Evolutionary conservation across 139 green algal genomes (phyloP).

Genomic region (Chlamydomonas sp.): DNA sequence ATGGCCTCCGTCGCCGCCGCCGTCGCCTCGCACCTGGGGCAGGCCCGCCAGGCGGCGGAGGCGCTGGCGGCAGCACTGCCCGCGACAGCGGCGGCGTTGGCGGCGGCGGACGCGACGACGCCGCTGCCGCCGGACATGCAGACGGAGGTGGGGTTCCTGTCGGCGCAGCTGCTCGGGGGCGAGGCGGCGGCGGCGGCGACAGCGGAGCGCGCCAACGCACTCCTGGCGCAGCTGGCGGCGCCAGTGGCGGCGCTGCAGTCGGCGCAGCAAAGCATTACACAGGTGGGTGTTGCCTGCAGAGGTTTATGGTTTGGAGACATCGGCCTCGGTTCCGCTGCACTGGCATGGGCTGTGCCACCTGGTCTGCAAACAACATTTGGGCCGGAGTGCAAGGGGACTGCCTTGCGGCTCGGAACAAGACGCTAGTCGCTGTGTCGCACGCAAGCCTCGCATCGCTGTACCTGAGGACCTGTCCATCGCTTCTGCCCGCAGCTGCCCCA

Average conservation of each 20-base stretch:
- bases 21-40: constrained; percentile 6
- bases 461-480: not conserved
- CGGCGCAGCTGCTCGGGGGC: constrained; percentile 26
- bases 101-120: constrained; percentile 11
- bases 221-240: constrained; percentile 41
- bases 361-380: too few species aligned
- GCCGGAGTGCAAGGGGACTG: too few species aligned
- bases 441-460: not conserved
- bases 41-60: constrained; percentile 26
- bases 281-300: constrained; percentile 17
- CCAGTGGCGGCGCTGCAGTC: constrained; percentile 31
- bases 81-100: constrained; percentile 16
- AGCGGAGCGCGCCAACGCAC: not conserved
- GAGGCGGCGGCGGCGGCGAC: constrained; percentile 15
- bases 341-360: too few species aligned
- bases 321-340: too few species aligned
- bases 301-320: not conserved
- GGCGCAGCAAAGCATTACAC: constrained; percentile 12
- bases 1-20: constrained; percentile 31
- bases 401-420: too few species aligned
- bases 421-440: too few species aligned
- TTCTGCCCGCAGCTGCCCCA: constrained; percentile 5
- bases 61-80: constrained; percentile 36
- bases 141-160: constrained; percentile 37
- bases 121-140: constrained; percentile 13